Evolutionary conservation across 2,329 filamentous ascomycete genomes (phyloP).

Genomic region (Dryadomyces quercus-mongolicae): DNA sequence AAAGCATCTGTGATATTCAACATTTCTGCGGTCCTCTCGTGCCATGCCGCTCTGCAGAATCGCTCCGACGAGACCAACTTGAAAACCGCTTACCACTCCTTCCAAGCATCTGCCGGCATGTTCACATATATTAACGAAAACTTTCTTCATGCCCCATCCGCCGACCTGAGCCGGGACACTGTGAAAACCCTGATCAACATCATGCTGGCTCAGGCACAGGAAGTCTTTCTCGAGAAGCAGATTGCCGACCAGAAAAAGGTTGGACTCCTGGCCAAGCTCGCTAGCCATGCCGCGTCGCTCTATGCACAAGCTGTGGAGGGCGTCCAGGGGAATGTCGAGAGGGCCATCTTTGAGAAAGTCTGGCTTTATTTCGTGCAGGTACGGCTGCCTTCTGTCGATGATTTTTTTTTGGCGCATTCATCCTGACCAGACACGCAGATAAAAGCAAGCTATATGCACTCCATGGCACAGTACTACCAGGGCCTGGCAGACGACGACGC

Average conservation of each 20-base stretch:
- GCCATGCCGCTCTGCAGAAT: conserved; percentile 87
- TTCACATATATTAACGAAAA: conserved; percentile 99
- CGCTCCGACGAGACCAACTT: conserved; percentile 83
- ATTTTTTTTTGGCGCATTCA: too few relatives aligned
- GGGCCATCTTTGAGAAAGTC: conserved; percentile 84
- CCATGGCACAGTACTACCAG: conserved; percentile 87
- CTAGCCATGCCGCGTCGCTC: conserved; percentile 78
- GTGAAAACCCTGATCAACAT: conserved; percentile 89
- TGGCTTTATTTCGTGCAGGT: conserved; percentile 79
- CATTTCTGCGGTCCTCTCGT: conserved; percentile 92
- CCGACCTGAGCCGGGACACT: conserved; percentile 89
- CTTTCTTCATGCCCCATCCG: conserved; percentile 91
- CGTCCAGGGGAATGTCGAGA: conserved; percentile 82
- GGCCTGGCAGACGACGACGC: conserved; percentile 82
- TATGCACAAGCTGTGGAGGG: conserved; percentile 84
- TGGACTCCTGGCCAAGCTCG: conserved; percentile 80
- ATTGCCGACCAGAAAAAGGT: conserved; percentile 86
- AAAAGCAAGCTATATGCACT: conserved; percentile 74
- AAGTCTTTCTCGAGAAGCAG: conserved; percentile 96
- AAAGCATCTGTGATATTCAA: conserved; percentile 99
- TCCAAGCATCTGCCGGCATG: conserved; percentile 97
- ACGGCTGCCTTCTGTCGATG: conserved; percentile 16
- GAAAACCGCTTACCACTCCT: conserved; percentile 95
- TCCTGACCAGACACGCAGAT: conserved; percentile 28
- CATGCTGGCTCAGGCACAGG: conserved; percentile 90